Evolutionary conservation across 164 flowering plant genomes (phyloP), one percentile per base, ranked within the genome.

Genomic region (Magnolia sinica): DNA sequence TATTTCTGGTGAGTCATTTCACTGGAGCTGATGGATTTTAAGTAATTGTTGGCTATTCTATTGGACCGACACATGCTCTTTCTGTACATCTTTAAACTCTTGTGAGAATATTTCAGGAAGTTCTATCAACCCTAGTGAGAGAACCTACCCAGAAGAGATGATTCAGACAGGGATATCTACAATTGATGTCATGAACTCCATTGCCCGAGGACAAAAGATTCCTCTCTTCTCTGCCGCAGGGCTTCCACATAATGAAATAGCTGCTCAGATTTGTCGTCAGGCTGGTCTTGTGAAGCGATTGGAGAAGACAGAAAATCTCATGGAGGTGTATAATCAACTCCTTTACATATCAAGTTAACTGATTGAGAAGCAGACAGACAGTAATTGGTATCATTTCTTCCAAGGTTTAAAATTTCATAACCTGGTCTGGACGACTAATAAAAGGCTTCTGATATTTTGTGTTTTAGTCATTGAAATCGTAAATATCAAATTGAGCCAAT

Each of bases 151-250:
- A 50, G 99, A 96, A 81, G 99, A 96, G 81, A 96, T 96, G 99
- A 96, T 96, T 74, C 98, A 96, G 85, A 96, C 99, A 1, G 98
- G 99, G 64, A 94, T 94, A 81, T 96, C 98, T 49, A 96, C 98
- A 11, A 96, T 96, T 83, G 99, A 96, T 85, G 98, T 96, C 77
- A 96, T 96, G 99, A 96, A 96, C 71, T 96, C 99, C 55, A 94
- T 96, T 83, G 98, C 99, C 79, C 86, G 98, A 80, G 98, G 98
- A 71, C 98, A 96, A 76, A 96, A 96, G 83, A 96, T 96, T 70
- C 99, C 99, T 78, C 97, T 96, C 55, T 96, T 96, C 76, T 96
- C 98, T 76, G 99, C 99, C 80, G 99, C 99, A 76, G 98, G 98
- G 87, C 97, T 94, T 81, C 98, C 99, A 8, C 99, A 96, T 80